Evolutionary conservation across 2,329 filamentous ascomycete genomes (phyloP), one percentile per base, ranked within the genome.

Genomic region (Trichoderma lentiforme): DNA sequence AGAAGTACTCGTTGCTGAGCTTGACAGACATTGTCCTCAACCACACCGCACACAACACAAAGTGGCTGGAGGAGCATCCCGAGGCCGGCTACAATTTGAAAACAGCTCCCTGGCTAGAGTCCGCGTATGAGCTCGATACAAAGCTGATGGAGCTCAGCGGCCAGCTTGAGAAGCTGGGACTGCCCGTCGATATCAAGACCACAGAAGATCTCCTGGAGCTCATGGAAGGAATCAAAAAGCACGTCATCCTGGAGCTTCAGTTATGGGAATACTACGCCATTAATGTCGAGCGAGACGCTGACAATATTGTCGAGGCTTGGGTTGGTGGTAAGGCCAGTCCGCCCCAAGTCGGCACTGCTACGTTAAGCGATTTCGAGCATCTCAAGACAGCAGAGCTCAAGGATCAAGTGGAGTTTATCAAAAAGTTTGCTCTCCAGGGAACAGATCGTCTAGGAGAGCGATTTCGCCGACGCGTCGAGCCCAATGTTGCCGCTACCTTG

Each of bases 11-110:
- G 3, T 85, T 99, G 69, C 86, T 99, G 71, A 94, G 93, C 73
- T 83, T 99, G 83, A 98, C 95, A 1, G 96, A 99, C 80, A 95
- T 99, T 73, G 97, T 99, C 58, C 94, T 96, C 86, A 99, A 99
- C 79, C 96, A 99, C 83, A 99, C 96, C 4, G 95, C 96, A 7
- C 89, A 98, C 84, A 98, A 98, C 83, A 97, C 93, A 82, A 89
- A 92, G 77, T 99, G 96, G 96, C 87, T 99, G 12, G 87, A 97
- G 79, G 92, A 97, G 73, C 95, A 99, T 78, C 96, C 97, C 0
- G 96, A 99, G 77, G 92, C 94, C 58, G 96, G 96, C 18, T 99
- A 99, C 86, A 99, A 97, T 80, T 85, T 97, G 74, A 90, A 91
- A 53, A 98, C 95, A 0, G 95, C 96, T 0, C 96, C 96, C 0